These are phyloP conservation scores for Chlamydomonas reinhardtii DNA, from an alignment of 163 green algal genomes.

Conservation along the genomic window DNA sequence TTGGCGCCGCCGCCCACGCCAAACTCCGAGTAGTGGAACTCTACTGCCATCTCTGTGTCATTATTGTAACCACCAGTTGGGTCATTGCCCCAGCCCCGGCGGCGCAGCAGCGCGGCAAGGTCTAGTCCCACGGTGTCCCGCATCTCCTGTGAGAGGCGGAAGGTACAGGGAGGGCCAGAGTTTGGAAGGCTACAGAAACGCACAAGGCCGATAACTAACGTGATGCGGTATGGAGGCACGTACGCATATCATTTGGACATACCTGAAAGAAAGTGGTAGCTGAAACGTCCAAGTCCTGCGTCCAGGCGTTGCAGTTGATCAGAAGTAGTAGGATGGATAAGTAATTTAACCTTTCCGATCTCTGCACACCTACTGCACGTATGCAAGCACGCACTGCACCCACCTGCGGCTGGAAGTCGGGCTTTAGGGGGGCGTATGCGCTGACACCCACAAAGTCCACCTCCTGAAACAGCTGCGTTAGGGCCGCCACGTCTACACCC, in stretches of 20 bases:
- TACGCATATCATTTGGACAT: too few species aligned
- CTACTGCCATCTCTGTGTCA: not conserved
- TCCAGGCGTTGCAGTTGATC: not conserved
- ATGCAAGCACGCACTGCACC: too few species aligned
- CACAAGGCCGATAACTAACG: too few species aligned
- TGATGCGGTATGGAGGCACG: too few species aligned
- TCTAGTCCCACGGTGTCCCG: conserved; percentile 41
- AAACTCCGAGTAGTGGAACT: conserved; percentile 30
- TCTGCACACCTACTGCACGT: too few species aligned
- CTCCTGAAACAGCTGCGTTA: conserved; percentile 11
- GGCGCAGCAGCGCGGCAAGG: conserved; percentile 19
- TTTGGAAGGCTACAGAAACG: too few species aligned
- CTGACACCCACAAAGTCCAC: conserved; percentile 50
- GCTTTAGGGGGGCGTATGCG: conserved; percentile 22
- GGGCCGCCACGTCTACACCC: not conserved
- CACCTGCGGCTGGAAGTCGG: conserved; percentile 7
- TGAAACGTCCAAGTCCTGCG: conserved; percentile 25
- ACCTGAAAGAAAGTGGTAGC: not conserved
- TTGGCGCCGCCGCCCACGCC: conserved; percentile 42
- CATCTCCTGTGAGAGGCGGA: not conserved
- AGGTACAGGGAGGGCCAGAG: not conserved
- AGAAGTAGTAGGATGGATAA: not conserved
- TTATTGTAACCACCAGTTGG: too few species aligned
- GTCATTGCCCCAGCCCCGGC: not conserved
- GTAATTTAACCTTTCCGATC: too few species aligned